Base-by-base conservation (phyloP, 73 alveolate species). In the Breviolum minutum region DNA sequence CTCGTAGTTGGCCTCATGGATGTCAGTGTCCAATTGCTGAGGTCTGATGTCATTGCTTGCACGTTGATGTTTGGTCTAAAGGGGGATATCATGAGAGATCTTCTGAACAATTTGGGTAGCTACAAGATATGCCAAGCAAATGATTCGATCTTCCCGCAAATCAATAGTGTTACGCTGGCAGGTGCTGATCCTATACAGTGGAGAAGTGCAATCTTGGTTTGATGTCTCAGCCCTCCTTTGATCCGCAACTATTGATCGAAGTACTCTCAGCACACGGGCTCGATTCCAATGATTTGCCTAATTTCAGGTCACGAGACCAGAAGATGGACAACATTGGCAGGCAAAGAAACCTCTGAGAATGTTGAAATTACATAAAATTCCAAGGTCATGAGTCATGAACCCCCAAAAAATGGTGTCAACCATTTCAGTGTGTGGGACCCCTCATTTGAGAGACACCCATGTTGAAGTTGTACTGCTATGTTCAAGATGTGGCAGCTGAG, bases 101-200 rank as follows among this genome's bases (percentile, higher is more conserved):
- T 40, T 40, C 54, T 40, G 54, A 40, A 40, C 54, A 40, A 40
- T 40, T 40, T 0, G 54, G 54, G 54, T 40, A 40, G 54, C 54
- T 40, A 40, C 54, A 40, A 40, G 54, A 40, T 40, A 40, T 40
- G 0, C 54, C 54, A 40, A 40, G 54, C 54, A 0, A 40, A 40
- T 40, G 54, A 40, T 40, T 40, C 54, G 54, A 40, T 40, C 54
- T 40, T 40, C 54, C 54, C 17, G 20, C 17, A 73, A 73, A 54
- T 24, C 40, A n/a, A n/a, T n/a, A n/a, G 40, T 16, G 12, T 73
- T 24, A 24, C 32, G 48, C 62, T 27, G 20, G 22, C 66, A 92
- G 97, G 97, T 92, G 32, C 80, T 92, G 63, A 92, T 92, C 80
- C 80, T 92, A n/a, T 92, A 92, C 80, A 92, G 90, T 40, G 97